Evolutionary conservation across 2,329 filamentous ascomycete species (phyloP).

Genomic region (Phyllosticta citribraziliensis): DNA sequence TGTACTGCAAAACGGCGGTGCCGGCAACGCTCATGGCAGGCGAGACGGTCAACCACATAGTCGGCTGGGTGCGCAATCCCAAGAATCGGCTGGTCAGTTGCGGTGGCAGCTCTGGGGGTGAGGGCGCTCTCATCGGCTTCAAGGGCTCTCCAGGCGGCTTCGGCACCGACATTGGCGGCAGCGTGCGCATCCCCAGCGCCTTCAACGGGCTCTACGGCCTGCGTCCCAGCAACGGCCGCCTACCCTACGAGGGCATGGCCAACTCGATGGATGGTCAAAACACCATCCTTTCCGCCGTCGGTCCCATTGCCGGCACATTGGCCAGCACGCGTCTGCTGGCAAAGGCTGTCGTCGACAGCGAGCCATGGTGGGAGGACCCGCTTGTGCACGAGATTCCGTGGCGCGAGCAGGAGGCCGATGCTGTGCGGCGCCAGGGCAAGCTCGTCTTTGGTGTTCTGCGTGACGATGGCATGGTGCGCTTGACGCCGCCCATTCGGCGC

Average conservation of each 20-base stretch:
- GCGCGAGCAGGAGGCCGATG: slow-evolving; percentile 32
- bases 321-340: slow-evolving; percentile 46
- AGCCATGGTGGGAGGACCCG: slow-evolving; percentile 60
- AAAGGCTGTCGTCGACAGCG: slow-evolving; percentile 44
- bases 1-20: slow-evolving; percentile 48
- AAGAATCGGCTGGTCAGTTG: slow-evolving; percentile 44
- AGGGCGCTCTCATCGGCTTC: slow-evolving; percentile 47
- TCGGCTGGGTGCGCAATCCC: slow-evolving; percentile 49
- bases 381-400: slow-evolving; percentile 57
- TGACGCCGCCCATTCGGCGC: slow-evolving; percentile 13
- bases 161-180: slow-evolving; percentile 50
- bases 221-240: slow-evolving; percentile 43
- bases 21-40: slow-evolving; percentile 49
- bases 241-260: slow-evolving; percentile 38
- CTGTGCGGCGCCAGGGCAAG: slow-evolving; percentile 46
- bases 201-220: slow-evolving; percentile 51
- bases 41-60: slow-evolving; percentile 53
- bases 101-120: slow-evolving; percentile 51
- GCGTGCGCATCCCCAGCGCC: slow-evolving; percentile 48
- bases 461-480: slow-evolving; percentile 3
- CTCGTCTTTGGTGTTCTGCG: slow-evolving; percentile 20
- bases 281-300: slow-evolving; percentile 52
- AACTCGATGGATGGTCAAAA: slow-evolving; percentile 58
- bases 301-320: slow-evolving; percentile 50
- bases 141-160: slow-evolving; percentile 46